phyloP scores from a whole-genome alignment of 1,284 basidiomycete species.

The Inonotus obliquus region DNA sequence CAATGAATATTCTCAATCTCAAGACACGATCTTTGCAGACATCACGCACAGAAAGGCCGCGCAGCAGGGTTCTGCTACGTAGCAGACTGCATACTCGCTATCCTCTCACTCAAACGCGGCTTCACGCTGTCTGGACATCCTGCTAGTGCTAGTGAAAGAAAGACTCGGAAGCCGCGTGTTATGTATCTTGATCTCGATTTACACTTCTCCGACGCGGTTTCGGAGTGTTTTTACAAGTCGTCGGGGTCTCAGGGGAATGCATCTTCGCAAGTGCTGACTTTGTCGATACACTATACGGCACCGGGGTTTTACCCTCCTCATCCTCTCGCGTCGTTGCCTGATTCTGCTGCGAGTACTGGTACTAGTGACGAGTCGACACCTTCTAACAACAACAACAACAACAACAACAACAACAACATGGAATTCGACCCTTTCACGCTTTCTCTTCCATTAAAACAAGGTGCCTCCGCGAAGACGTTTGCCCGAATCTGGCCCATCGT shows the following conservation, averaged over 20 bases:
- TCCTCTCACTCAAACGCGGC: conserved; percentile 51
- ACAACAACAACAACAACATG: too few species aligned
- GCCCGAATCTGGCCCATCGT: conserved; percentile 57
- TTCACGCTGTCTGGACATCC: conserved; percentile 11
- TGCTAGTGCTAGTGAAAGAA: too few species aligned
- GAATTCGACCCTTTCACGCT: conserved; percentile 69
- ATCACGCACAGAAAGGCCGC: conserved; percentile 68
- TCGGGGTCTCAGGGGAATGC: conserved; percentile 28
- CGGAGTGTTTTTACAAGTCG: conserved; percentile 62
- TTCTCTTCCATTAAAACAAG: conserved; percentile 66
- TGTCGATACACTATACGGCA: conserved; percentile 80
- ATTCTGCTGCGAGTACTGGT: too few species aligned
- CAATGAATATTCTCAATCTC: not conserved
- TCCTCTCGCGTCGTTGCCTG: conserved; percentile 46
- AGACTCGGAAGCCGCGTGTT: conserved; percentile 62
- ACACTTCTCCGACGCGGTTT: conserved; percentile 88
- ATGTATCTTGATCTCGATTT: conserved; percentile 92
- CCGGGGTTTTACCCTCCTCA: conserved; percentile 82
- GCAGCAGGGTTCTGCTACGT: conserved; percentile 94
- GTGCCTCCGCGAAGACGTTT: conserved; percentile 62
- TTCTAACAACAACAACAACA: too few species aligned
- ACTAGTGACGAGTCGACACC: too few species aligned
- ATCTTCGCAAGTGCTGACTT: conserved; percentile 61
- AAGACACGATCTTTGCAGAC: conserved; percentile 36
- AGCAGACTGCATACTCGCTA: conserved; percentile 82